Base-by-base conservation (phyloP, 75 land plant species). In the Cupressus sempervirens region DNA sequence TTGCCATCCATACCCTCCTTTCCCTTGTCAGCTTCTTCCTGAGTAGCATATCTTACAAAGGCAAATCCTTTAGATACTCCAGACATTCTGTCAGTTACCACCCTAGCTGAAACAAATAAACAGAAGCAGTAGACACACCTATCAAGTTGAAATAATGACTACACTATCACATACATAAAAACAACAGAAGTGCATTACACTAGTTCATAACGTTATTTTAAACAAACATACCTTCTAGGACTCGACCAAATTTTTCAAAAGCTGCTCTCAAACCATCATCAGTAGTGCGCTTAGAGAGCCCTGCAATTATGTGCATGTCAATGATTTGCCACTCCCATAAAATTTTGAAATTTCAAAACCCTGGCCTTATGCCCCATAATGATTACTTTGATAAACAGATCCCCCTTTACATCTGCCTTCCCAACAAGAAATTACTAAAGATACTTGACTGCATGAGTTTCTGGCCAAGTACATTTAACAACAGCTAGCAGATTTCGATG, bases 1-100 rank as follows among this genome's bases (percentile, higher is more conserved):
- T 93, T 90, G 84, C 93, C 94, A 93, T 93, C 93, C 94, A 93
- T 93, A 56, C 94, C 94, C 53, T 91, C 80, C 68, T 88, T 93
- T 2, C 90, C 94, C 85, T 88, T 83, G 18, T 82, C 90, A 74
- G 94, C 94, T 3, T 88, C 93, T 75, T 93, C 94, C 38, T 88
- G 0, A 18, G 91, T 86, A 29, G 88, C 84, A 85, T 93, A 93
- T 80, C 85, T 86, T 30, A 93, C 93, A 88, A 93, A 93, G 32
- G 93, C 94, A 84, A 91, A 93, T 6, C 94, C 94, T 82, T 90
- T 93, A 0, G 94, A 93, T 80, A 86, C 91, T 30, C 93, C 94
- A 15, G 88, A 86, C 15, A 79, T 86, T 34, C 87, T 86, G 56
- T 93, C 93, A 20, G 93, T 91, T 76, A 90, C 92, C 16, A 93